phyloP scores from a whole-genome alignment of 305 asterid species.

The Petunia hybrid region DNA sequence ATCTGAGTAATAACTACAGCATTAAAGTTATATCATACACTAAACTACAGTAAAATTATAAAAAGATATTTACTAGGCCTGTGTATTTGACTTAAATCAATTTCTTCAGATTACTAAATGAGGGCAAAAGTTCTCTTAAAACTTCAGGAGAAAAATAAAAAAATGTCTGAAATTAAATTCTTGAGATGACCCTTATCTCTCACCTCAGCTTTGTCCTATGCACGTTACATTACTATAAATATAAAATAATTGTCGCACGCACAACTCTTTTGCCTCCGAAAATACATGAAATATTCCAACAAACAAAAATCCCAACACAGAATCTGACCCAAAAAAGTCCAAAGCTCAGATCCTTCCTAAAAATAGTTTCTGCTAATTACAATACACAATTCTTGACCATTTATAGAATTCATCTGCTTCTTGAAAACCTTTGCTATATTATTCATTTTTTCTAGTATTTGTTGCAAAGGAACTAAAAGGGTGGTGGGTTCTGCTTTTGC shows the following conservation, averaged over 20 bases:
- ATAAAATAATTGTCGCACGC: conserved; percentile 32
- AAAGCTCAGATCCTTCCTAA: conserved; percentile 25
- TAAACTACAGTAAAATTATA: no score
- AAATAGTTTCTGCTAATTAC: neutral
- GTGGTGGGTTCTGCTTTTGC: conserved; percentile 45
- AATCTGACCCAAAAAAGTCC: conserved; percentile 43
- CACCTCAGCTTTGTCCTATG: conserved; percentile 35
- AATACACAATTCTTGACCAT: conserved; percentile 24
- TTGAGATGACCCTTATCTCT: neutral
- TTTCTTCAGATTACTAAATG: neutral
- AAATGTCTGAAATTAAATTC: neutral
- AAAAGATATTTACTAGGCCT: no score
- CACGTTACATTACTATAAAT: conserved; percentile 44
- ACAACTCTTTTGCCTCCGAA: conserved; percentile 54
- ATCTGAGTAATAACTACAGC: no score
- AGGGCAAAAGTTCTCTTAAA: neutral
- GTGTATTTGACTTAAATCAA: no score
- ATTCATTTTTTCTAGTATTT: neutral
- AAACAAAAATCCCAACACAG: conserved; percentile 67
- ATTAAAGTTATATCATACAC: no score
- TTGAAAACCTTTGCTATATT: conserved; percentile 28
- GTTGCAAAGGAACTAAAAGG: conserved; percentile 24
- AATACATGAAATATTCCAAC: conserved; percentile 58
- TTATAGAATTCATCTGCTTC: conserved; percentile 7
- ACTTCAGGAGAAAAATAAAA: neutral